Percentiles rank a stretch among this genome's conserved stretches.
Conservation (phyloP, 495 filamentous ascomycete species). For the Ramalina peruviana region DNA sequence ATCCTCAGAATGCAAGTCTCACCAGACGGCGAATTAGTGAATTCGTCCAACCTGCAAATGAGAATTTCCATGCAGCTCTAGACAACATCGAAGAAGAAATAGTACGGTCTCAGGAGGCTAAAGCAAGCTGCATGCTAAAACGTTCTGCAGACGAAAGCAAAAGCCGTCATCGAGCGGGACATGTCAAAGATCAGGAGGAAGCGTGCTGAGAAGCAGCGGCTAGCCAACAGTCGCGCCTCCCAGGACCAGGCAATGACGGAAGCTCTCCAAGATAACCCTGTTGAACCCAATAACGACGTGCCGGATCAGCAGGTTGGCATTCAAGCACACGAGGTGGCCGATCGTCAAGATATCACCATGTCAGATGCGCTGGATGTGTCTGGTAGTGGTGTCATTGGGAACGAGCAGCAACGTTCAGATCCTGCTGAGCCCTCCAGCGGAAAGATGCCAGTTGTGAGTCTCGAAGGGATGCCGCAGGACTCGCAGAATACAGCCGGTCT, state of each 20-base stretch:
- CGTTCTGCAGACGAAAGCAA: conserved; percentile 12
- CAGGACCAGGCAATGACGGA: background rate
- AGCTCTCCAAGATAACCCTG: background rate
- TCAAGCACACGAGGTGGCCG: background rate
- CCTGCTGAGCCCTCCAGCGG: no score
- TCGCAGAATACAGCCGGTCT: conserved; percentile 3
- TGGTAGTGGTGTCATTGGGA: no score
- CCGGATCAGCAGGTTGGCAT: background rate
- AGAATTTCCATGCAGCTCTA: conserved; percentile 33
- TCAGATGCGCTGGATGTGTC: background rate
- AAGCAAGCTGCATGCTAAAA: background rate
- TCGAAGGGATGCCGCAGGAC: conserved; percentile 10
- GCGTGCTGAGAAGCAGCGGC: conserved; percentile 13
- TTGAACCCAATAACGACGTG: background rate
- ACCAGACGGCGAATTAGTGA: conserved; percentile 26
- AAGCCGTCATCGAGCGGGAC: conserved; percentile 17
- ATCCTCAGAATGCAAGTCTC: conserved; percentile 8
- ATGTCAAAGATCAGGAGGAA: conserved; percentile 9
- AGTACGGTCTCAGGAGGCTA: conserved; percentile 19
- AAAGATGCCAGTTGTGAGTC: background rate
- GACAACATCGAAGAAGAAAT: conserved; percentile 39
- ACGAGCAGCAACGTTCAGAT: no score
- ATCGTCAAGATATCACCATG: background rate
- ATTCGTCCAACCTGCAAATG: conserved; percentile 30
- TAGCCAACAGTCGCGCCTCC: background rate